Evolutionary conservation across 1,284 basidiomycete genomes (phyloP).

Genomic region (Acaromyces ingoldii): DNA sequence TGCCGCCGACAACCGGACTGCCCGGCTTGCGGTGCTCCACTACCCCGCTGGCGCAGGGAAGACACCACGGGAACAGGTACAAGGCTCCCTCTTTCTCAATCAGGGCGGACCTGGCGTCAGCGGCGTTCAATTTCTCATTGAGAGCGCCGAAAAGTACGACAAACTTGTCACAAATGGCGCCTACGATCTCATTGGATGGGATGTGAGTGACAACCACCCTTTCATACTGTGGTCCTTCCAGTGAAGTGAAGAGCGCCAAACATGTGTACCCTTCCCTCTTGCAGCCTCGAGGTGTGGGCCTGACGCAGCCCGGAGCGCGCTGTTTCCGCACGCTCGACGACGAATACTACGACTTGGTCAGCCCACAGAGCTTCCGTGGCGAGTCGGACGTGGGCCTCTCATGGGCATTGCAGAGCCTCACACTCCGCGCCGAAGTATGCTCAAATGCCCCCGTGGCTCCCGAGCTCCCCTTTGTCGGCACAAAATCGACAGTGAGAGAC

Average conservation of each 20-base stretch:
- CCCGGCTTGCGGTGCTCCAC: slow-evolving; percentile 27
- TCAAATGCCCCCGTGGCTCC: neutral
- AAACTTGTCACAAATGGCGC: slow-evolving; percentile 19
- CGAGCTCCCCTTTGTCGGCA: slow-evolving; percentile 3
- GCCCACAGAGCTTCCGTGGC: too few relatives aligned
- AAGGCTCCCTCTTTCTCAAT: slow-evolving; percentile 29
- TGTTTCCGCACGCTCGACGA: slow-evolving; percentile 22
- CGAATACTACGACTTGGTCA: slow-evolving; percentile 17
- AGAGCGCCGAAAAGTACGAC: slow-evolving; percentile 19
- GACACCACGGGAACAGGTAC: slow-evolving; percentile 19
- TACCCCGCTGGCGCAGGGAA: slow-evolving; percentile 30
- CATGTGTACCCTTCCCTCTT: too few relatives aligned
- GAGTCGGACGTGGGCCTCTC: too few relatives aligned
- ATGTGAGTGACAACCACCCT: neutral
- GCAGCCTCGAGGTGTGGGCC: slow-evolving; percentile 28
- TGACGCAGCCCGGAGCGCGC: slow-evolving; percentile 24
- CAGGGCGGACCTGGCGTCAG: slow-evolving; percentile 33
- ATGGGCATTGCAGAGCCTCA: too few relatives aligned
- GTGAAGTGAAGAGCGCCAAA: neutral
- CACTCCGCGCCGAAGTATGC: too few relatives aligned
- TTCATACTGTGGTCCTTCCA: neutral
- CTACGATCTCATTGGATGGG: slow-evolving; percentile 25
- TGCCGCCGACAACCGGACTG: slow-evolving; percentile 22
- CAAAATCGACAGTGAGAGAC: slow-evolving; percentile 10
- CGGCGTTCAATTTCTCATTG: slow-evolving; percentile 21